Evolutionary conservation across 2,329 filamentous ascomycete genomes (phyloP), one percentile per base, ranked within the genome.

Genomic region (Hirsutella rhossiliensis): DNA sequence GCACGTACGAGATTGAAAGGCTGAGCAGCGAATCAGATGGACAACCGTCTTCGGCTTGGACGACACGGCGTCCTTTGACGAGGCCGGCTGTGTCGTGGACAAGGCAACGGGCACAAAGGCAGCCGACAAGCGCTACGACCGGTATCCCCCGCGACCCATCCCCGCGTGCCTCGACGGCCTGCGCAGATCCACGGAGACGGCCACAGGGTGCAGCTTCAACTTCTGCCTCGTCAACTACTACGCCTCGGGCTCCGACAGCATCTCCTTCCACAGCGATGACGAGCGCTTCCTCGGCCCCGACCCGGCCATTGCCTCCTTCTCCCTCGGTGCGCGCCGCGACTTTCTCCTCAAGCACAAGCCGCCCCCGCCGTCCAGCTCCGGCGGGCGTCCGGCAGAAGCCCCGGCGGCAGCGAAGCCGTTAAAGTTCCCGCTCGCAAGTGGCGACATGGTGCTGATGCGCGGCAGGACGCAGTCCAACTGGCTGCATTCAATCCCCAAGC

Each of bases 151-250:
- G 0, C 73, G 84, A 0, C 85, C 84, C 1, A 75, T 89, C 1
- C 85, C 85, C 0, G 63, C 73, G 44, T 87, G 83, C 52, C 71
- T 90, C 0, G 75, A 85, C 34, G 60, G 69, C 6, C 69, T 90
- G 8, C 74, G 79, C 11, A 63, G 61, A 30, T 69, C 77, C 11
- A 78, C 82, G 1, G 82, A 90, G 60, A 68, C 71, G 5, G 75
- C 76, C 0, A 85, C 82, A 1, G 72, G 71, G n/a, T 75, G 76
- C 54, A 71, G 56, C 1, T 90, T 83, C 63, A 90, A 90, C 57
- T 87, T 89, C 57, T 84, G 80, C 47, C 71, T 90, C 1, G 82
- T 90, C 5, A 90, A 90, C 56, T 90, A 90, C 64, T 90, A 90
- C 56, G 80, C 81, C n/a, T 76, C 75, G 4, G 84, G 85, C 0